Base-by-base conservation (phyloP, 2,329 filamentous ascomycete genomes). In the Thielaviopsis musarum region DNA sequence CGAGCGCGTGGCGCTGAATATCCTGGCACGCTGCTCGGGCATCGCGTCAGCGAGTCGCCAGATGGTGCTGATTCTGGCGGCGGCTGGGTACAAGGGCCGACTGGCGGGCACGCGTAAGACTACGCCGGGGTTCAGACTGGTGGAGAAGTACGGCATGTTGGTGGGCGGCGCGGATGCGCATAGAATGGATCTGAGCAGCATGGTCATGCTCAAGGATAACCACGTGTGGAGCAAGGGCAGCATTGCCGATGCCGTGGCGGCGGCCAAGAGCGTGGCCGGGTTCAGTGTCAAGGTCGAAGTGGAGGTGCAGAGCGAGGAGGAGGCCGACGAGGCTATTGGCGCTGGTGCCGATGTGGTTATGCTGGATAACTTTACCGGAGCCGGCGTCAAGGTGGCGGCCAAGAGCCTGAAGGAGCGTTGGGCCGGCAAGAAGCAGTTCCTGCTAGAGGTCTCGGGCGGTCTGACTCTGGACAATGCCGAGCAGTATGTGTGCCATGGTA, bases 201-300 rank as follows among this genome's bases (percentile, higher is more conserved):
- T 98, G 93, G 91, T 91, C 60, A 98, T 98, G 93, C 78, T 98
- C 64, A 98, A 98, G 75, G 93, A 98, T 73, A 98, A 98, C 72
- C 93, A 98, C 72, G 85, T 98, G 60, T 96, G 91, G 86, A 89
- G 88, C 63, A 85, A 87, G 58, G 85, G 85, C 26, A 88, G 86
- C 68, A 97, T 98, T 70, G 83, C 86, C 1, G 82, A 87, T 22
- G 93, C 93, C 5, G 91, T 98, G 24, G 75, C 76, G 49, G 88
- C 91, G 1, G 93, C 93, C 24, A 88, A 88, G 69, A 78, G 83
- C 12, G 88, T 85, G 0, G 91, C 84, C 9, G 93, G 93, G 0
- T 98, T 97, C 72, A 83, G 87, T 49, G 77, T 95, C 61, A 98
- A 97, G 77, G 80, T 98, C 49, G 93, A 98, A 74, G 93, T 98